Evolutionary conservation across 768 basidiomycete genomes (phyloP), one percentile per base, ranked within the genome.

Genomic region (Neoboletus brunneissimus): DNA sequence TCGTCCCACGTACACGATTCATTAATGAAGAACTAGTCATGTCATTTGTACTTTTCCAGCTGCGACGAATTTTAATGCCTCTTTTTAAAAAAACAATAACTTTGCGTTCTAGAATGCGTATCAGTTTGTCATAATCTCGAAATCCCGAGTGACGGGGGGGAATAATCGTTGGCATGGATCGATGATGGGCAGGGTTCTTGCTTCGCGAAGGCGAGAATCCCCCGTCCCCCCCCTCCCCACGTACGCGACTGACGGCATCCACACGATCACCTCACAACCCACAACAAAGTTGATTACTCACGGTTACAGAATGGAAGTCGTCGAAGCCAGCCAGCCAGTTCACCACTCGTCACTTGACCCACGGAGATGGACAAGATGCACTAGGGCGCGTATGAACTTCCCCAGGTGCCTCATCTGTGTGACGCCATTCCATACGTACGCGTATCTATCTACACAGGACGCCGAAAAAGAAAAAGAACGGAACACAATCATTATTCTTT

Each of bases 31-130:
- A 18, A 5, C 10, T 16, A 7, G 12, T 5, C 38, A 20, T 20
- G 38, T 51, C 57, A 64, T 62, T 40, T 59, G 61, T 63, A 63
- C 61, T 48, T 62, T 63, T 59, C 12, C 18, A 51, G 48, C 1
- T 29, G 37, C 25, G 23, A 54, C 4, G 37, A 29, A 40, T 18
- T 29, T 8, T 40, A 40, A 40, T 40, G 38, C 4, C n/a, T 20
- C 9, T 40, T n/a, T n/a, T 18, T 27, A 27, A 16, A 9, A 15
- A n/a, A n/a, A 40, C 8, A 20, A 40, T 10, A 34, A 48, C 5
- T 23, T 43, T 35, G 37, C 37, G 53, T 10, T 18, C 31, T 34
- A 22, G 31, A 47, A 22, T 8, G 20, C 20, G 10, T 22, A 9
- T 23, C 22, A 31, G 15, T 2, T 22, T 32, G 31, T 48, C 18